These are phyloP conservation scores for Talaromyces sp. DNA, from an alignment of 2,329 filamentous ascomycete genomes.

Conservation along the genomic window DNA sequence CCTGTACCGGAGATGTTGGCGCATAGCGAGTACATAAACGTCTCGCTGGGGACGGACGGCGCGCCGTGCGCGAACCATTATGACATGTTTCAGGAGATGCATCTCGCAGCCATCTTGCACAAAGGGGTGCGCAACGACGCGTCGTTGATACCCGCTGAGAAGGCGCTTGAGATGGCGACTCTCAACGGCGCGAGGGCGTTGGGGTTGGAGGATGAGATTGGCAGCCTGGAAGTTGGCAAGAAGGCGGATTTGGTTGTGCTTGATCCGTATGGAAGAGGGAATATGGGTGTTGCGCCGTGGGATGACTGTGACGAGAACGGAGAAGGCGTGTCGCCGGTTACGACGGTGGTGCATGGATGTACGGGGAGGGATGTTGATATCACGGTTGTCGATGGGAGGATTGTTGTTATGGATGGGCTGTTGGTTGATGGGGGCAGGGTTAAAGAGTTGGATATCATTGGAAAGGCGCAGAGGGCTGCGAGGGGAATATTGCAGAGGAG, in stretches of 20 bases:
- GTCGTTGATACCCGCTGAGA: conserved; percentile 40
- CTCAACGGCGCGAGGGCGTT: conserved; percentile 48
- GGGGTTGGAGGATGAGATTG: conserved; percentile 38
- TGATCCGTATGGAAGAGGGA: conserved; percentile 28
- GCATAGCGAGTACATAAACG: conserved; percentile 34
- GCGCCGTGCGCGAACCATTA: conserved; percentile 51
- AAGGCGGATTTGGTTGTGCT: conserved; percentile 23
- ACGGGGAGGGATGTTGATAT: conserved; percentile 43
- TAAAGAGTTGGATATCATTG: conserved; percentile 7
- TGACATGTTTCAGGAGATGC: conserved; percentile 52
- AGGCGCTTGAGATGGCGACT: conserved; percentile 49
- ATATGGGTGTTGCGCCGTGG: conserved; percentile 35
- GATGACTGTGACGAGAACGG: conserved; percentile 20
- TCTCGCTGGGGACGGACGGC: conserved; percentile 49
- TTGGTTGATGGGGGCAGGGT: conserved; percentile 24
- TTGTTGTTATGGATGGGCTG: conserved; percentile 33
- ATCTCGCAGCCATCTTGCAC: conserved; percentile 47
- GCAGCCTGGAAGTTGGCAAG: conserved; percentile 34
- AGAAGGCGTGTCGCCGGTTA: conserved; percentile 29
- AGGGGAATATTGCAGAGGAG: conserved; percentile 9
- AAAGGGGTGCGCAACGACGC: conserved; percentile 41
- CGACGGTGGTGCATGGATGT: conserved; percentile 39
- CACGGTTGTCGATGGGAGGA: conserved; percentile 42
- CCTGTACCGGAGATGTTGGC: conserved; percentile 42
- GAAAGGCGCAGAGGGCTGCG: conserved; percentile 1